phyloP scores from a whole-genome alignment of 352 stramenopile genomes.

The Blastocystis sp. region DNA sequence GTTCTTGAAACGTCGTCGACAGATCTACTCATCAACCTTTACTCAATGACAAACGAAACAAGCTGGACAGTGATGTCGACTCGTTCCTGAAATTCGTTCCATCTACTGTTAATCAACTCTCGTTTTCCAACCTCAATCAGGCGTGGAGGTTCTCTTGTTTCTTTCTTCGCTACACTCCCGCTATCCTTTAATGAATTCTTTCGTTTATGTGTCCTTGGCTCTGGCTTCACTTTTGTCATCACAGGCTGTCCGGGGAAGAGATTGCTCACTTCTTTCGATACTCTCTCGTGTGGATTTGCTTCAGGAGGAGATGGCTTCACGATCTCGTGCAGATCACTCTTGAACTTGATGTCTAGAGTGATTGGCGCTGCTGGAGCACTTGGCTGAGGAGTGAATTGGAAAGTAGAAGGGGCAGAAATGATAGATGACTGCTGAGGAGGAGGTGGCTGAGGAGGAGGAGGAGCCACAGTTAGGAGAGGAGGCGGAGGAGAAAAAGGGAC shows the following conservation, averaged over 20 bases:
- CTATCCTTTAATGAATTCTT: neutral
- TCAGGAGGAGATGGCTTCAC: neutral
- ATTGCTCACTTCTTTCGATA: neutral
- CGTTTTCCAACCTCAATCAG: neutral
- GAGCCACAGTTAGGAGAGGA: neutral
- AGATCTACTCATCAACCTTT: neutral
- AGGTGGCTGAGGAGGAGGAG: neutral
- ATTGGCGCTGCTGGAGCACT: neutral
- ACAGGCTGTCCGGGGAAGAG: neutral
- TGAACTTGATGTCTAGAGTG: neutral
- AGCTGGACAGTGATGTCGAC: neutral
- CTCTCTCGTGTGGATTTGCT: neutral
- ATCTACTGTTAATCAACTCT: neutral
- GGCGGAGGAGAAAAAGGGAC: neutral
- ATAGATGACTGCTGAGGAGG: neutral
- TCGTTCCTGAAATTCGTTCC: neutral
- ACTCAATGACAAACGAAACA: neutral
- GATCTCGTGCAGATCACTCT: neutral
- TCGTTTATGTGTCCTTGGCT: neutral
- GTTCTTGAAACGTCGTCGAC: neutral
- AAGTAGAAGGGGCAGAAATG: neutral
- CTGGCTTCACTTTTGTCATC: neutral
- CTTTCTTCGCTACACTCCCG: neutral
- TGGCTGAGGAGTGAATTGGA: neutral
- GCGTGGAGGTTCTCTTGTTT: neutral